Evolutionary conservation across 1,284 basidiomycete species (phyloP).

Genomic region (Ceratobasidium sp.): DNA sequence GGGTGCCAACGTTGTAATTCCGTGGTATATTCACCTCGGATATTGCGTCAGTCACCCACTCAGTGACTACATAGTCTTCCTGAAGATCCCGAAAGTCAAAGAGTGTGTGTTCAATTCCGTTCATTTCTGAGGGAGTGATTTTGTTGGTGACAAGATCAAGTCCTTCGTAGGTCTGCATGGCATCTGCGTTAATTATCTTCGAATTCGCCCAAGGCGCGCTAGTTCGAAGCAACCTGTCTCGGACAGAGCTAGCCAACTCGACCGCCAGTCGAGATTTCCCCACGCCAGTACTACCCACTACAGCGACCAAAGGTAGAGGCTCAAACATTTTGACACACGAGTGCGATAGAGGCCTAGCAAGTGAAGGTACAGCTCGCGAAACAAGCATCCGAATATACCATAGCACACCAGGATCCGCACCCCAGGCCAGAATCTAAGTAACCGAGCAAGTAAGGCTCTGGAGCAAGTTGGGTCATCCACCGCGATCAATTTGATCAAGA

Average conservation of each 20-base stretch:
- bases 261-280: slow-evolving; percentile 95
- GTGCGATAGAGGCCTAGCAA: slow-evolving; percentile 44
- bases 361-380: background rate
- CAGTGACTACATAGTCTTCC: slow-evolving; percentile 84
- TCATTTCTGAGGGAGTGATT: slow-evolving; percentile 75
- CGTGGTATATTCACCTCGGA: slow-evolving; percentile 60
- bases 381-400: slow-evolving; percentile 1
- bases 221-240: background rate
- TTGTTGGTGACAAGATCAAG: slow-evolving; percentile 97
- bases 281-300: slow-evolving; percentile 95
- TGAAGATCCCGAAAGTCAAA: slow-evolving; percentile 87
- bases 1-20: background rate
- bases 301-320: slow-evolving; percentile 68
- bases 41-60: slow-evolving; percentile 82
- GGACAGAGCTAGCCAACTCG: slow-evolving; percentile 73
- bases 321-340: slow-evolving; percentile 7
- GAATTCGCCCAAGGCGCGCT: slow-evolving; percentile 60
- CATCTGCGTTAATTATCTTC: slow-evolving; percentile 91
- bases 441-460: background rate
- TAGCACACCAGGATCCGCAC: background rate
- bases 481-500: too few relatives aligned
- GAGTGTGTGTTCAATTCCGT: slow-evolving; percentile 85
- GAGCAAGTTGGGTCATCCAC: background rate
- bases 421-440: background rate
- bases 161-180: slow-evolving; percentile 98